phyloP scores from a whole-genome alignment of 2,329 filamentous ascomycete genomes.

The Myrmaecium sp. region DNA sequence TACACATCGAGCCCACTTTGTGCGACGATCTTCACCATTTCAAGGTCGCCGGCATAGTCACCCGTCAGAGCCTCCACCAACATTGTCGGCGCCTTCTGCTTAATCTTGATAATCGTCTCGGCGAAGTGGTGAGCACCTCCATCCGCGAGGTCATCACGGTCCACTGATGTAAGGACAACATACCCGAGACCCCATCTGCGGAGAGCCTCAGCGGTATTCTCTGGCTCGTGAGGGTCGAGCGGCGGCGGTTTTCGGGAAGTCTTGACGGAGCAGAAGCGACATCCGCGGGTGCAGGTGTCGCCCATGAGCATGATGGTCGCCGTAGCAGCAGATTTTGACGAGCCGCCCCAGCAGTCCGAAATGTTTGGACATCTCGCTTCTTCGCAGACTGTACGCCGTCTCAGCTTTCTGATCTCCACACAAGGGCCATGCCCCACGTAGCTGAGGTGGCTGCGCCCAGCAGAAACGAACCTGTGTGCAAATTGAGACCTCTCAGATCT shows the following conservation, averaged over 20 bases:
- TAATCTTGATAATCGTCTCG: conserved; percentile 87
- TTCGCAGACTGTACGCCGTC: conserved; percentile 93
- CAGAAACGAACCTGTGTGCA: conserved; percentile 48
- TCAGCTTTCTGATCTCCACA: neutral
- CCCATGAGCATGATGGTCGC: conserved; percentile 99
- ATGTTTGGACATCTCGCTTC: conserved; percentile 97
- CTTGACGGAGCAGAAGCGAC: conserved; percentile 94
- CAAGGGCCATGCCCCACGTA: neutral
- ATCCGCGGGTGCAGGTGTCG: conserved; percentile 91
- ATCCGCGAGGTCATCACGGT: conserved; percentile 81
- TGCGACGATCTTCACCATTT: conserved; percentile 75
- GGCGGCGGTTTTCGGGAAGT: conserved; percentile 61
- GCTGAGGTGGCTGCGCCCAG: neutral
- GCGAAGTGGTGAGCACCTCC: conserved; percentile 82
- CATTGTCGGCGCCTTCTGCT: conserved; percentile 51
- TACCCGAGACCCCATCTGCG: conserved; percentile 89
- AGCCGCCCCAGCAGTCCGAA: conserved; percentile 92
- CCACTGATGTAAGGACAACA: conserved; percentile 83
- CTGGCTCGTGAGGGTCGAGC: conserved; percentile 87
- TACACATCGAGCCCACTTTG: conserved; percentile 85
- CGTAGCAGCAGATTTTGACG: conserved; percentile 73
- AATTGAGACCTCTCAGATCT: conserved; percentile 70
- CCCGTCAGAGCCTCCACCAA: conserved; percentile 74
- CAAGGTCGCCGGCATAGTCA: conserved; percentile 70
- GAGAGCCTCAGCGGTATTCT: conserved; percentile 89